These are phyloP conservation scores for Torulaspora quercuum DNA, from an alignment of 805 yeast species.

Conservation along the genomic window DNA sequence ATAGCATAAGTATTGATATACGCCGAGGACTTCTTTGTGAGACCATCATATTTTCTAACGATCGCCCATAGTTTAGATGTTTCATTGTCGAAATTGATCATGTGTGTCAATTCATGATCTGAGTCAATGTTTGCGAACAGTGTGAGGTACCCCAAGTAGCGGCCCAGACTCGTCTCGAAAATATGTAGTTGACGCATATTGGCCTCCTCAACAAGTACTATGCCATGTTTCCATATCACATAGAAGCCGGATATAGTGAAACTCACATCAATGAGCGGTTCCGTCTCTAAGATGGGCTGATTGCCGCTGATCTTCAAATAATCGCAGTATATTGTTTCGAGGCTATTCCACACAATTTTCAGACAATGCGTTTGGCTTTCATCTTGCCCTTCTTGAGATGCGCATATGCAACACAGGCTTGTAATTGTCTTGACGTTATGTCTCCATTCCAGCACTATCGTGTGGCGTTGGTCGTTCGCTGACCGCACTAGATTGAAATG, in stretches of 20 bases:
- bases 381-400: background rate
- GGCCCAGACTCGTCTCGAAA: constrained; percentile 14
- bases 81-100: constrained; percentile 8
- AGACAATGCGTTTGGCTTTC: background rate
- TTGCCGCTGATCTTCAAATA: constrained; percentile 8
- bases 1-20: constrained; percentile 12
- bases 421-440: constrained; percentile 5
- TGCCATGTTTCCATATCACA: constrained; percentile 16
- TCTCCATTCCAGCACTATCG: constrained; percentile 7
- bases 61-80: constrained; percentile 11
- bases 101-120: background rate
- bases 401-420: constrained; percentile 4
- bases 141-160: constrained; percentile 18
- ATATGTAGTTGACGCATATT: constrained; percentile 14
- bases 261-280: constrained; percentile 11
- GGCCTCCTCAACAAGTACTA: constrained; percentile 13
- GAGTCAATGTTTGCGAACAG: constrained; percentile 5
- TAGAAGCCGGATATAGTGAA: constrained; percentile 15
- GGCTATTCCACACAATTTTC: constrained; percentile 6
- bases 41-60: constrained; percentile 11
- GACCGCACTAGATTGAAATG: constrained; percentile 2
- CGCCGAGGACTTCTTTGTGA: constrained; percentile 9
- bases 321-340: constrained; percentile 10
- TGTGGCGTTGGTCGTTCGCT: background rate
- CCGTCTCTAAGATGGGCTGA: constrained; percentile 5